A percentile compares a stretch with the other conserved stretches of the same genome.
These are phyloP conservation scores for Ustilago sp. DNA, from an alignment of 1,284 basidiomycete species.

Conservation along the genomic window DNA sequence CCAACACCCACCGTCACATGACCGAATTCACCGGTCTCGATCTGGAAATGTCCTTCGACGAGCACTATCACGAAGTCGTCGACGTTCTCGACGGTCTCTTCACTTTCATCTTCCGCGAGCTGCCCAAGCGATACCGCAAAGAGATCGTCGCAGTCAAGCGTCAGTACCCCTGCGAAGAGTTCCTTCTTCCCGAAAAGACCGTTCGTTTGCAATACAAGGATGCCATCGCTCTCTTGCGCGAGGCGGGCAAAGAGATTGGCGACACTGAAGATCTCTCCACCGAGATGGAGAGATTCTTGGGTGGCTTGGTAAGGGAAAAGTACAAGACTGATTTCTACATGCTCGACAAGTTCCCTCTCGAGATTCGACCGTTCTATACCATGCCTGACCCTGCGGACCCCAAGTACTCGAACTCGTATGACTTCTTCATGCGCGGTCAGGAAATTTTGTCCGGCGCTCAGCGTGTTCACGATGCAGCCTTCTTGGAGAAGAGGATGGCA, in stretches of 20 bases:
- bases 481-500: constrained; percentile 86
- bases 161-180: constrained; percentile 83
- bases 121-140: constrained; percentile 77
- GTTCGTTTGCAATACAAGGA: constrained; percentile 65
- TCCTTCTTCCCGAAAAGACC: constrained; percentile 65
- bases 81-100: constrained; percentile 68
- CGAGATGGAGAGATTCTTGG: constrained; percentile 65
- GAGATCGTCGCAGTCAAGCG: constrained; percentile 84
- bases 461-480: constrained; percentile 88
- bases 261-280: constrained; percentile 68
- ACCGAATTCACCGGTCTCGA: constrained; percentile 99
- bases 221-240: constrained; percentile 64
- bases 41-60: constrained; percentile 98
- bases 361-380: constrained; percentile 69
- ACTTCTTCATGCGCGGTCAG: constrained; percentile 99
- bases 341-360: constrained; percentile 68
- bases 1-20: constrained; percentile 96
- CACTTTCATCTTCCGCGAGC: constrained; percentile 68
- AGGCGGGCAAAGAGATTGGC: constrained; percentile 62
- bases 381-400: constrained; percentile 66
- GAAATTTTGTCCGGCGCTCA: constrained; percentile 98
- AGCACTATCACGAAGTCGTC: constrained; percentile 88
- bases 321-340: constrained; percentile 69
- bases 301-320: constrained; percentile 66
- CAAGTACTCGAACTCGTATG: constrained; percentile 92